Evolutionary conservation across 768 basidiomycete genomes (phyloP).

Genomic region (Podaxis sp.): DNA sequence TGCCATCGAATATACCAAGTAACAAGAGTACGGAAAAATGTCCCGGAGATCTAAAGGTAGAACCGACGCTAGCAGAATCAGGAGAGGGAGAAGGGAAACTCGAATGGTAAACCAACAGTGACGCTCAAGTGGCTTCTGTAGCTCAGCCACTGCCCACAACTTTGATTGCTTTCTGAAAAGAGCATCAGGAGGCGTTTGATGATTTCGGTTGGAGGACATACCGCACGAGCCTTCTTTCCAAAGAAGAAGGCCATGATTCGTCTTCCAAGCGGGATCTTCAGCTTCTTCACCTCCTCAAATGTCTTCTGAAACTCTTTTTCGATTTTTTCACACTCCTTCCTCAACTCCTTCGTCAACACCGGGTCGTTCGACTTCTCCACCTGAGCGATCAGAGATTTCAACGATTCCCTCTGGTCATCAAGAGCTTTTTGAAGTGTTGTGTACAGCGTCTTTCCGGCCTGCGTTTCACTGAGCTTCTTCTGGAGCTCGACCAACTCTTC

Average conservation of each 20-base stretch:
- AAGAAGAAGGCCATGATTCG: not conserved
- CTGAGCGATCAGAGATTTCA: not conserved
- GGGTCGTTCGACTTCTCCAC: conserved; percentile 7
- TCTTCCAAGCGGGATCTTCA: not conserved
- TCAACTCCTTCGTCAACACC: not conserved
- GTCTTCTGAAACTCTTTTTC: conserved; percentile 15
- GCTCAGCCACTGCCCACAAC: not conserved
- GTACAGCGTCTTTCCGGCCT: conserved; percentile 19
- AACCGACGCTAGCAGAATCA: no score
- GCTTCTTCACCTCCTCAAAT: conserved; percentile 14
- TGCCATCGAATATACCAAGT: no score
- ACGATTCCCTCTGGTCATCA: conserved; percentile 17
- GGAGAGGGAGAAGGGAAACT: no score
- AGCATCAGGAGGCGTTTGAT: not conserved
- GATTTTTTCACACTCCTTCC: not conserved
- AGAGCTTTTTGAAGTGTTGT: conserved; percentile 22
- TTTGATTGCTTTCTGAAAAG: not conserved
- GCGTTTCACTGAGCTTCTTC: conserved; percentile 19
- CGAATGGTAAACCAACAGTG: no score
- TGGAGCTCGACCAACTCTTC: conserved; percentile 19
- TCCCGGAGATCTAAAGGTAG: no score
- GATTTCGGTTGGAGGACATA: not conserved
- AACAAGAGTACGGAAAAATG: no score
- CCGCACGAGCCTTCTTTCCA: not conserved
- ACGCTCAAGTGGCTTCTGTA: no score